Percentiles rank a stretch among this genome's conserved stretches.
Conservation (phyloP, 2,329 filamentous ascomycete species). For the Paraconiothyrium brasiliense region DNA sequence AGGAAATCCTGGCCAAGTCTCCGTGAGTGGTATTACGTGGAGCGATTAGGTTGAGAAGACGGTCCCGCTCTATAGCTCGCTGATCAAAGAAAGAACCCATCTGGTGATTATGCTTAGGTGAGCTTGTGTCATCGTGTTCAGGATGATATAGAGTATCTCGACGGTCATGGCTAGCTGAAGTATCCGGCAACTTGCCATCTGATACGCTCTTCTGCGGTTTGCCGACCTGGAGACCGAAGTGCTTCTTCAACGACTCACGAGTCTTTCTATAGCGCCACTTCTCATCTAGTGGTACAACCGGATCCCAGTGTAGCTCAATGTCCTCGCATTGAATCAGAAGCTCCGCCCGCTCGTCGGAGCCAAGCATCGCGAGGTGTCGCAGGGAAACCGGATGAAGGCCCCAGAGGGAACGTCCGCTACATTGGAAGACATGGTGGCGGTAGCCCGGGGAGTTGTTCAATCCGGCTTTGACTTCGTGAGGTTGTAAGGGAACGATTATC, state of each 20-base stretch:
- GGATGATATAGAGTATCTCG: neutral
- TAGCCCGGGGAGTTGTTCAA: neutral
- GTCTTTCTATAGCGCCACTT: neutral
- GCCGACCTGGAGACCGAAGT: neutral
- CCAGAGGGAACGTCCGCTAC: neutral
- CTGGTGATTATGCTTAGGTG: neutral
- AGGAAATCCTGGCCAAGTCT: neutral
- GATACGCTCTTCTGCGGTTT: neutral
- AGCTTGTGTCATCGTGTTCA: neutral
- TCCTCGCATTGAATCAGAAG: neutral
- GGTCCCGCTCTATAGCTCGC: neutral
- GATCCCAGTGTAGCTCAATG: neutral
- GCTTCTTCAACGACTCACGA: neutral
- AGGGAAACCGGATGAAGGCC: neutral
- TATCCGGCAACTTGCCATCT: neutral
- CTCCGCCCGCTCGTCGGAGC: constrained; percentile 1
- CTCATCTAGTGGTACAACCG: neutral
- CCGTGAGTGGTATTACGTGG: neutral
- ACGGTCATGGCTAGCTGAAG: neutral
- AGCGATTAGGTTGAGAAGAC: neutral
- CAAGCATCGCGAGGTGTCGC: neutral
- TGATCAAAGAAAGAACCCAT: neutral
- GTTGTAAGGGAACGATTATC: neutral
- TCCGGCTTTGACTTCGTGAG: neutral
- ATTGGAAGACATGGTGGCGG: neutral